Evolutionary conservation across 768 basidiomycete species (phyloP).

Genomic region (Boletales sp.): DNA sequence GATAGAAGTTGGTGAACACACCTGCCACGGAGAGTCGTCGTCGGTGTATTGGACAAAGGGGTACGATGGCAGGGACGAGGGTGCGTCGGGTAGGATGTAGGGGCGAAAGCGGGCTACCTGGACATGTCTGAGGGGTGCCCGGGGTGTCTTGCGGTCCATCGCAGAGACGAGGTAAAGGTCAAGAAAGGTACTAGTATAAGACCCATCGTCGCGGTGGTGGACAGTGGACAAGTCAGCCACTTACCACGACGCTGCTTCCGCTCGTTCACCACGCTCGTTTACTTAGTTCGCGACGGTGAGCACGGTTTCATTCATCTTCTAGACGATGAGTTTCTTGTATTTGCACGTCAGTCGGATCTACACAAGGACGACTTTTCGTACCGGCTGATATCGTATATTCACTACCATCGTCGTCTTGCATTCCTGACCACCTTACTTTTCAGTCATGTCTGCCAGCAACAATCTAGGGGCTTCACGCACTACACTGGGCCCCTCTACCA

Average conservation of each 20-base stretch:
- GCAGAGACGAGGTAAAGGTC: background rate
- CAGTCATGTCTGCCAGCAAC: slow-evolving; percentile 28
- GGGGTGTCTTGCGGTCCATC: slow-evolving; percentile 3
- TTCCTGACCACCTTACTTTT: slow-evolving; percentile 6
- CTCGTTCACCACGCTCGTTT: slow-evolving; percentile 6
- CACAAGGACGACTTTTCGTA: slow-evolving; percentile 38
- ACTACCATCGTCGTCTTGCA: background rate
- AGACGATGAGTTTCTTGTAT: slow-evolving; percentile 46
- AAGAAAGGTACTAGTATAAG: too few relatives aligned
- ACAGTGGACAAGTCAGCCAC: slow-evolving; percentile 17
- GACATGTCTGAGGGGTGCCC: slow-evolving; percentile 10
- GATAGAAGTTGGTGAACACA: background rate
- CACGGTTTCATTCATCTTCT: background rate
- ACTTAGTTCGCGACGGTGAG: slow-evolving; percentile 17
- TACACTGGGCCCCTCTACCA: slow-evolving; percentile 23
- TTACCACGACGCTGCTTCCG: background rate
- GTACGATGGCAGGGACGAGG: slow-evolving; percentile 1
- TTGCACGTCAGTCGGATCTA: slow-evolving; percentile 64
- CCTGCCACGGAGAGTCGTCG: background rate
- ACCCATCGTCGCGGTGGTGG: background rate
- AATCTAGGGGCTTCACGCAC: slow-evolving; percentile 29
- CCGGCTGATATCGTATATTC: slow-evolving; percentile 36
- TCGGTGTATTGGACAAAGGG: background rate
- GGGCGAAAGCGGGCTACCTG: slow-evolving; percentile 13
- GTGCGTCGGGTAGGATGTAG: slow-evolving; percentile 11